Base-by-base conservation (phyloP, 768 basidiomycete genomes). In the Boletus fagicola region DNA sequence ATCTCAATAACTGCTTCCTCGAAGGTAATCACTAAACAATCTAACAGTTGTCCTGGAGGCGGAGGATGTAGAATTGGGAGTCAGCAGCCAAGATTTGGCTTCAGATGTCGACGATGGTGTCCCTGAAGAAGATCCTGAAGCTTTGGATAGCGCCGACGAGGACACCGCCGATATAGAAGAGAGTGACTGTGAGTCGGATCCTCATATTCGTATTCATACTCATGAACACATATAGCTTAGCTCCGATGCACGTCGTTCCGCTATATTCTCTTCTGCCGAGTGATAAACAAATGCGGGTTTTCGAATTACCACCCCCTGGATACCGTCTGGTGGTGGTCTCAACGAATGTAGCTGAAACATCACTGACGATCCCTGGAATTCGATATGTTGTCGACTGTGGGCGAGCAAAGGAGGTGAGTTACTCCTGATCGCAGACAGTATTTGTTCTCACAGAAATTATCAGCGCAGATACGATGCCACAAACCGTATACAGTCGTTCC, bases 301-400 rank as follows among this genome's bases (percentile, higher is more conserved):
- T 99, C 68, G 76, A 86, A 57, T 77, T 87, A 1, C 93, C 95
- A 13, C 97, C 97, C 5, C 73, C 78, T 5, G 90, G 87, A 6
- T 76, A 79, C 57, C 90, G 97, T 36, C 80, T 99, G 4, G 94
- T 98, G 15, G 93, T 98, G 16, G 87, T 99, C 6, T 85, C 96
- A 2, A 98, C 96, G 2, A 98, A 98, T 69, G 89, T 98, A 28
- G 96, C 96, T 1, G 96, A 98, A 71, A 98, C 96, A 0, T 97
- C 96, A 8, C 77, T 98, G 33, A 98, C 96, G 0, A 99, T 99
- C 57, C 96, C 96, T 26, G 92, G 91, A 7, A 95, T 99, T 65
- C 89, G 92, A 16, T 99, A 99, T 72, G 96, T 99, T n/a, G 85
- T 99, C 30, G 96, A 99, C 69, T 90, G 90, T 65, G 96, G 96